Evolutionary conservation across 108 stramenopile genomes (phyloP), one percentile per base, ranked within the genome.

Genomic region (Mediolabrus comicus): DNA sequence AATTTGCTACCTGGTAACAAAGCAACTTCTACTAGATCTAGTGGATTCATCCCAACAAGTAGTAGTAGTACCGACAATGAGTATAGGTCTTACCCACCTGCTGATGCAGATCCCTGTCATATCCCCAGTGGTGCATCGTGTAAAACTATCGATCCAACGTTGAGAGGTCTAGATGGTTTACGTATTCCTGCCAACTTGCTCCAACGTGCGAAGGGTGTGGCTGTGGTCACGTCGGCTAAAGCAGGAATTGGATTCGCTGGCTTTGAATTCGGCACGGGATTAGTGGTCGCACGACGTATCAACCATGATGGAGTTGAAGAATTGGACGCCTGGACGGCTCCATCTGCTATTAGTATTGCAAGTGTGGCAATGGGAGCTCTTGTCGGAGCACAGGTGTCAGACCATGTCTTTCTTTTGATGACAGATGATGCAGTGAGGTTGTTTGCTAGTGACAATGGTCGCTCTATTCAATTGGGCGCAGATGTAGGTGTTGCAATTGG

Each of bases 401-500:
- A 96, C 76, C 95, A 96, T 51, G 90, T 98, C 12, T 95, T 99
- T 69, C 73, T 99, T 53, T 80, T 98, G 19, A 97, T 95, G 92
- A 95, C 88, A 4, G 96, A 98, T 39, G 81, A 81, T 5, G 95
- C 97, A 7, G 96, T 97, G 39, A 52, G 72, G 29, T 32, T 73
- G 14, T 73, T 73, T 54, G 29, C 72, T 65, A 90, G 87, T 67
- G 83, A 86, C 35, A 79, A 80, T 46, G 79, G 80, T 36, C 85
- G 86, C 4, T 84, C 84, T 9, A 65, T 99, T 26, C 94, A 97
- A 55, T 71, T 99, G n/a, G 98, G 98, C 22, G 96, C 92, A 13
- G 97, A 98, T 62, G 74, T 98, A 19, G 91, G 91, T n/a, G 90
- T 98, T 33, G 96, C 97, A 0, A 63, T 97, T 12, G 98, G 97